Base-by-base conservation (phyloP, 768 basidiomycete species). In the Boletus eberwhitei region DNA sequence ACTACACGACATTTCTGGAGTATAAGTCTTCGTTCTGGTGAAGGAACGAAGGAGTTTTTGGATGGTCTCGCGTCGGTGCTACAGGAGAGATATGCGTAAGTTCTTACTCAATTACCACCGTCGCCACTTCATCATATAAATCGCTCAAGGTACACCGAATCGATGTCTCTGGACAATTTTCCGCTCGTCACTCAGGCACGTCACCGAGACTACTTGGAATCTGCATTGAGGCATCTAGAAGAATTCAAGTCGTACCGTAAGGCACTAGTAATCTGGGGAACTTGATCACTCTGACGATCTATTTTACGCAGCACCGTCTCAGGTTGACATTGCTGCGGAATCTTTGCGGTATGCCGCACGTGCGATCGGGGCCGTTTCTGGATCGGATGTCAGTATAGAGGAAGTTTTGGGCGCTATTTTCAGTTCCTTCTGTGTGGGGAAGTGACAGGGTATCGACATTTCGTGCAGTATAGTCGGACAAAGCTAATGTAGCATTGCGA, bases 341-440 rank as follows among this genome's bases (percentile, higher is more conserved):
- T 91, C 93, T 65, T 76, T 96, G 24, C 83, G 93, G 24, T 92
- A 93, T 65, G 93, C 92, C 2, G 85, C 87, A 0, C 80, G 82
- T 54, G 86, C 90, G 5, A 80, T 96, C n/a, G 93, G 90, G 1
- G 83, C 84, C 54, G 84, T 95, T n/a, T 85, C 87, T 2, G 93
- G 93, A 5, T 65, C 79, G 8, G 59, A 60, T 36, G 86, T 96
- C 52, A 86, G 86, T 43, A 83, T 86, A 13, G 93, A 96, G 62
- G 91, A 95, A 55, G 77, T 95, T 8, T 69, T 96, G 21, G 91
- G 93, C 54, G 81, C 81, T 19, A 79, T 96, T 24, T 96, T 96
- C 65, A 77, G 79, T 34, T 87, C 90, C 48, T 96, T 96, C 69
- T 96, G 93, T 65, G 90, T 95, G 48, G 93, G 93, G 36, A 92